Conservation (phyloP, 75 land plant genomes). For the Cunninghamia lanceolata region DNA sequence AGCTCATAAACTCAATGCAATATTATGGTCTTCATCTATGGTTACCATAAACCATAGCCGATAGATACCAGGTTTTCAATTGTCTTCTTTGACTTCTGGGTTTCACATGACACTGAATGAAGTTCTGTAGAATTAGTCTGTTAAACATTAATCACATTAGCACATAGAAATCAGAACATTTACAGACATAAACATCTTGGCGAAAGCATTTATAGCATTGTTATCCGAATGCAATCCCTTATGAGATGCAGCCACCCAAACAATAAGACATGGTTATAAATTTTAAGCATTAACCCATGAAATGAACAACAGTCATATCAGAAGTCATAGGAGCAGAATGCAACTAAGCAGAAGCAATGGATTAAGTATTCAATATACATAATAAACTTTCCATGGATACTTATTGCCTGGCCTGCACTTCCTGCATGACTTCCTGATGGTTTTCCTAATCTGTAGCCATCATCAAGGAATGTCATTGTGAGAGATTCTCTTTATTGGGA, state of each 20-base stretch:
- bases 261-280: neutral
- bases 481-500: too few relatives aligned
- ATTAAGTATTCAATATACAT: too few relatives aligned
- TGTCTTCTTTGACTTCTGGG: neutral
- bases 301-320: neutral
- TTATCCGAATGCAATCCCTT: neutral
- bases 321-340: too few relatives aligned
- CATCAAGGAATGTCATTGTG: too few relatives aligned
- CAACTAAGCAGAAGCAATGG: too few relatives aligned
- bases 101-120: neutral
- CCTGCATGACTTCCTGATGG: too few relatives aligned
- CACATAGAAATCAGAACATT: neutral
- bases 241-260: neutral
- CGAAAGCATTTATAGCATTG: neutral
- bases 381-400: too few relatives aligned
- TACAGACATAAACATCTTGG: neutral
- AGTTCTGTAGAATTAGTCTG: neutral
- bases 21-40: neutral
- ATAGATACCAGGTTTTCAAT: neutral
- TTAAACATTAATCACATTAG: neutral
- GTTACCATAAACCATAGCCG: neutral
- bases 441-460: too few relatives aligned
- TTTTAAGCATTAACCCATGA: neutral
- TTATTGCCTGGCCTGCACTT: too few relatives aligned
- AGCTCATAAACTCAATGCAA: neutral